A percentile compares a stretch with the other conserved stretches of the same genome.
phyloP scores from a whole-genome alignment of 1,139 yeast species.

The Yamadazyma triangularis region DNA sequence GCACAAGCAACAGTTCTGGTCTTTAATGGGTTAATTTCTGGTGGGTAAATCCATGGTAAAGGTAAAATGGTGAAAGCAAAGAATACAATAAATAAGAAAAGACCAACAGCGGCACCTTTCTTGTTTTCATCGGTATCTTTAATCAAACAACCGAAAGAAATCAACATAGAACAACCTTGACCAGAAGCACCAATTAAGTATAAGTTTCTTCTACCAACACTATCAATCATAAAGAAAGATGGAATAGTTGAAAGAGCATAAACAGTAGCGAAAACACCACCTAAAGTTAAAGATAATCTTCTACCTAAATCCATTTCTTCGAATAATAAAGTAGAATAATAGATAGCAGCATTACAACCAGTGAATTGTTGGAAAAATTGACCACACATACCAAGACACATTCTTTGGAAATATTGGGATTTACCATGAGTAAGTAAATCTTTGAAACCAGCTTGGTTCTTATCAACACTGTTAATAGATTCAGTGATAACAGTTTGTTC shows the following conservation, averaged over 20 bases:
- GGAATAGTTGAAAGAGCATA: slow-evolving; percentile 62
- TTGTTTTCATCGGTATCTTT: slow-evolving; percentile 27
- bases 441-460: slow-evolving; percentile 35
- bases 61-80: slow-evolving; percentile 57
- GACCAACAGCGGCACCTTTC: slow-evolving; percentile 50
- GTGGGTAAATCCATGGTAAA: slow-evolving; percentile 58
- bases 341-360: slow-evolving; percentile 67
- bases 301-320: slow-evolving; percentile 50
- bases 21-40: slow-evolving; percentile 60
- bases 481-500: slow-evolving; percentile 39
- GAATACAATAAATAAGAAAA: slow-evolving; percentile 50
- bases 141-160: slow-evolving; percentile 41
- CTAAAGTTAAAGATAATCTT: slow-evolving; percentile 52
- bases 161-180: slow-evolving; percentile 37
- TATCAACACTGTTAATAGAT: slow-evolving; percentile 37
- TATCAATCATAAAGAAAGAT: slow-evolving; percentile 60
- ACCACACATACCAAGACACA: slow-evolving; percentile 59
- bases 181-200: slow-evolving; percentile 48
- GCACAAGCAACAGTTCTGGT: slow-evolving; percentile 57
- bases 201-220: slow-evolving; percentile 62
- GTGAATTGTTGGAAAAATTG: slow-evolving; percentile 53
- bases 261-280: slow-evolving; percentile 61
- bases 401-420: slow-evolving; percentile 52
- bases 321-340: slow-evolving; percentile 62
- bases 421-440: slow-evolving; percentile 59